A percentile compares a stretch with the other conserved stretches of the same genome.
These are phyloP conservation scores for Stereum hirsutum DNA, from an alignment of 1,284 basidiomycete genomes.

Conservation along the genomic window DNA sequence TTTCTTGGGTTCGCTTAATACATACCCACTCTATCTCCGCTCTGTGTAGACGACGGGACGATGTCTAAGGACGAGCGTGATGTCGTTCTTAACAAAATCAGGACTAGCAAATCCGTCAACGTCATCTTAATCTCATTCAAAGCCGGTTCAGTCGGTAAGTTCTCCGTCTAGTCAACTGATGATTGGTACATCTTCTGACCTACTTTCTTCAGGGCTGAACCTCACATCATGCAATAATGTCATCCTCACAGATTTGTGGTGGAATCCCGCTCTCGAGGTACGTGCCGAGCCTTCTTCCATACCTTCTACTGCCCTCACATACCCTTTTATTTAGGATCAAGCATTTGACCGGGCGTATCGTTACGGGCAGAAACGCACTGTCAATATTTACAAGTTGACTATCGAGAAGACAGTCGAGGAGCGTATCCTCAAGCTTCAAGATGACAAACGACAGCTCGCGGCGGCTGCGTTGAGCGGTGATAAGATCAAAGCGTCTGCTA, in stretches of 20 bases:
- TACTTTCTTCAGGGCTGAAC: constrained; percentile 65
- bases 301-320: constrained; percentile 3
- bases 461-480: constrained; percentile 83
- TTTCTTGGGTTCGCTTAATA: background rate
- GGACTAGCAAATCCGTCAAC: constrained; percentile 41
- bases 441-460: constrained; percentile 81
- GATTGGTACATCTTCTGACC: background rate
- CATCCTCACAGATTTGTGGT: constrained; percentile 91
- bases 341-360: constrained; percentile 92
- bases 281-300: constrained; percentile 6
- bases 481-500: constrained; percentile 78
- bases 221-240: constrained; percentile 93
- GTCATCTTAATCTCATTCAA: constrained; percentile 97
- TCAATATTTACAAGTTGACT: constrained; percentile 91
- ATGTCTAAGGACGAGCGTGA: constrained; percentile 78
- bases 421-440: constrained; percentile 79
- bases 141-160: constrained; percentile 78
- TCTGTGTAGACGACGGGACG: constrained; percentile 69
- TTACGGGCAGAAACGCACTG: constrained; percentile 75
- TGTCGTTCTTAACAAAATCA: constrained; percentile 66
- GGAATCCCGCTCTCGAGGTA: constrained; percentile 85
- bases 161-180: background rate
- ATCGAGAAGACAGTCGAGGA: constrained; percentile 88
- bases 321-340: constrained; percentile 51
- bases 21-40: constrained; percentile 2